phyloP scores from a whole-genome alignment of 345 rosid species.

The Carallia brachiata region DNA sequence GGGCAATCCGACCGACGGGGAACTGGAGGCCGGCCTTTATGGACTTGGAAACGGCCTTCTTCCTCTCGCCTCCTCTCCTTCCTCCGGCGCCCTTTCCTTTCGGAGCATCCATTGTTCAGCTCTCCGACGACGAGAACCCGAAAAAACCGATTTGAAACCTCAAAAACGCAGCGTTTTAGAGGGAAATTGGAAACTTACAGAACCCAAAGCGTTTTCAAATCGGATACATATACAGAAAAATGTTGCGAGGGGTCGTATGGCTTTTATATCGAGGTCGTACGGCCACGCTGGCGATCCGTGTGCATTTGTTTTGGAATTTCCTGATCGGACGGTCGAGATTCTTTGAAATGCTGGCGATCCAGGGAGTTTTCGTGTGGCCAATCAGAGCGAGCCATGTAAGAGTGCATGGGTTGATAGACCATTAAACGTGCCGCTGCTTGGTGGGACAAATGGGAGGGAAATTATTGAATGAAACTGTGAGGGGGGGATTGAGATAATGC shows the following conservation, averaged over 20 bases:
- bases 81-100: constrained; percentile 25
- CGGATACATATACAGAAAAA: neutral
- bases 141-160: neutral
- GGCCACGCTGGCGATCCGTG: constrained; percentile 12
- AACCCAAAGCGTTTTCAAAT: neutral
- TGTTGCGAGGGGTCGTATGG: fast-evolving
- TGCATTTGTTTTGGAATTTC: neutral
- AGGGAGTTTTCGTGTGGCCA: too few species aligned
- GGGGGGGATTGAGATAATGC: too few species aligned
- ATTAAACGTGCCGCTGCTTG: too few species aligned
- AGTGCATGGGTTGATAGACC: too few species aligned
- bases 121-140: too few species aligned
- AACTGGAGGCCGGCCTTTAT: constrained; percentile 24
- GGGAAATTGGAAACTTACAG: neutral
- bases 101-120: neutral
- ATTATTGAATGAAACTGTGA: too few species aligned
- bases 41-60: constrained; percentile 23
- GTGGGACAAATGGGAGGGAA: too few species aligned
- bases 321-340: neutral
- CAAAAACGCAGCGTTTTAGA: neutral
- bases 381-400: too few species aligned
- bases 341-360: constrained; percentile 3
- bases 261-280: neutral
- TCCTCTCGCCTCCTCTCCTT: constrained; percentile 19
- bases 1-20: constrained; percentile 23